Evolutionary conservation across 2,329 filamentous ascomycete species (phyloP), one percentile per base, ranked within the genome.

Genomic region (Didymella glomerata): DNA sequence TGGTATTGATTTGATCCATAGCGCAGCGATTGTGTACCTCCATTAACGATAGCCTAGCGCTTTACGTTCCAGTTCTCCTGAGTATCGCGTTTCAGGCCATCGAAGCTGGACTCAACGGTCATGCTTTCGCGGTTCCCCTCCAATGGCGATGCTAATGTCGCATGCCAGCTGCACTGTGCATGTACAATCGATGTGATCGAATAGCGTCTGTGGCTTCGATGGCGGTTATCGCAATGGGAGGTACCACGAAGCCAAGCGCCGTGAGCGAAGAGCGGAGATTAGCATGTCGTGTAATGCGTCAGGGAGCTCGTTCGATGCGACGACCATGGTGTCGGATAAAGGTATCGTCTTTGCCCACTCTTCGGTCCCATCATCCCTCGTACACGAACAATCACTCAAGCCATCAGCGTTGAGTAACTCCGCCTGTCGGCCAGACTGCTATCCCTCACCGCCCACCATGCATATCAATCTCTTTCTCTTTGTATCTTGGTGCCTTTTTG

Each of bases 41-140:
- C 38, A 45, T 5, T 10, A 18, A 10, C 1, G n/a, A 8, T n/a
- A 27, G 22, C 28, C 54, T 57, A 57, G 52, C 54, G 48, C 48
- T 36, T 47, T 57, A 1, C 10, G 34, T 44, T 20, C 18, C 32
- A n/a, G 27, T 8, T 32, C 3, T 6, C 3, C 10, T 47, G 7
- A 24, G 2, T 18, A 11, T 2, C 16, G 25, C 8, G 54, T 57
- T 57, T 57, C 48, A 57, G 27, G 36, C 20, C 38, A 48, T 18
- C 10, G 5, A 11, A 11, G 14, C 25, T 46, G 54, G 22, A 42
- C 54, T 44, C 27, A 28, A 8, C 22, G n/a, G 16, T 13, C 20
- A 48, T 52, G 45, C 36, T 25, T 36, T 27, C 36, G 2, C 3
- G 13, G 1, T 0, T 3, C 1, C 2, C 34, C 44, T 25, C 52